phyloP scores from a whole-genome alignment of 2,329 filamentous ascomycete species.

The Apiospora arundinis region DNA sequence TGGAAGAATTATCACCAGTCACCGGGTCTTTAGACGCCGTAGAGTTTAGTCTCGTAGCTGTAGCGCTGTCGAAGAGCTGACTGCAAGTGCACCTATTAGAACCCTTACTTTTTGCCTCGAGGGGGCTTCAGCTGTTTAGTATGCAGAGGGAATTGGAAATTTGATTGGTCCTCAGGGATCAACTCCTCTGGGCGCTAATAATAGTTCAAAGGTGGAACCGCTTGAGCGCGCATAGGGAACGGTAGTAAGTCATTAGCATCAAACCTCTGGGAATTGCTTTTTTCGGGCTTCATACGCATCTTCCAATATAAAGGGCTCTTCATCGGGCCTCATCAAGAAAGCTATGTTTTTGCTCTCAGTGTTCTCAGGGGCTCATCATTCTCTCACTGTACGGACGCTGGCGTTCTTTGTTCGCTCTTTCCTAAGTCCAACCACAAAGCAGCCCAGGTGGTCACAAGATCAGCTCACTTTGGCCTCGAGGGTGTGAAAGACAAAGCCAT shows the following conservation, averaged over 20 bases:
- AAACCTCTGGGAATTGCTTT: not conserved
- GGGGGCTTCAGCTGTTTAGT: constrained; percentile 6
- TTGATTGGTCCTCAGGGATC: constrained; percentile 15
- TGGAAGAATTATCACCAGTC: not conserved
- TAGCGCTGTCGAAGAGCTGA: not conserved
- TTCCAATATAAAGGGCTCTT: not conserved
- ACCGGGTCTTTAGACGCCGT: not conserved
- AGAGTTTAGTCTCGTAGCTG: not conserved
- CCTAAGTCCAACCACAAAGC: not conserved
- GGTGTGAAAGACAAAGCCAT: not conserved
- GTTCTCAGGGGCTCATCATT: not conserved
- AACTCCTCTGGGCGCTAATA: not conserved
- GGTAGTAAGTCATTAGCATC: not conserved
- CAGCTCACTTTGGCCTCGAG: not conserved
- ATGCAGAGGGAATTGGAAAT: not conserved
- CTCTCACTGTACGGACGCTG: not conserved
- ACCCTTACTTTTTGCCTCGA: not conserved
- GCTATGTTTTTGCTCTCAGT: not conserved
- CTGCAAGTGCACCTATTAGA: not conserved
- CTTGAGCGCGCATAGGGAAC: not conserved
- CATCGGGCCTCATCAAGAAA: not conserved
- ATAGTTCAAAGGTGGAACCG: not conserved
- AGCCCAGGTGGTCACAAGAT: not conserved
- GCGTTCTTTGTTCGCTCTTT: constrained; percentile 10
- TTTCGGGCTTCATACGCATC: not conserved